A percentile compares a stretch with the other conserved stretches of the same genome.
Conservation (phyloP, 306 rosid species). For the Inga oerstediana region DNA sequence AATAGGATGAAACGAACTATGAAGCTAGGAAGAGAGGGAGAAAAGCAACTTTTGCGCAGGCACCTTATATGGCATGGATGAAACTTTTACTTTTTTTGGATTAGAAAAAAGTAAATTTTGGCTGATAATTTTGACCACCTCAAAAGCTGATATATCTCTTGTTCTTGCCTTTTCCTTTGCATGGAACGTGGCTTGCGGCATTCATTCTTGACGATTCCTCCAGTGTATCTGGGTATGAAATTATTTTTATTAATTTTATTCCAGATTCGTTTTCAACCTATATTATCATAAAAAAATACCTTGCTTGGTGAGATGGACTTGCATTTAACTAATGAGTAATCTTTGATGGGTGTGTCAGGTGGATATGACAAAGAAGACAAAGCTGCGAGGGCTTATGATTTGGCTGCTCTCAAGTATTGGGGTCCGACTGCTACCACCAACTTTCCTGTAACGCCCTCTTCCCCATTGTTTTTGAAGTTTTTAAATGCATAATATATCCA, state of each 20-base stretch:
- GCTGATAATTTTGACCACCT: constrained; percentile 50
- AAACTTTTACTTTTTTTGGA: constrained; percentile 33
- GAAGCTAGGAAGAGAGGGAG: constrained; percentile 26
- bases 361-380: constrained; percentile 99
- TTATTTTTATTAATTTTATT: background rate
- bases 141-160: constrained; percentile 35
- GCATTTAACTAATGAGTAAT: background rate
- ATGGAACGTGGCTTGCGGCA: constrained; percentile 55
- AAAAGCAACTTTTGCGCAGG: constrained; percentile 37
- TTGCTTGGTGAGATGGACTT: background rate
- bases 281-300: background rate
- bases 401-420: constrained; percentile 99
- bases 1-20: background rate
- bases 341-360: constrained; percentile 54
- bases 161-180: constrained; percentile 53
- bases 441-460: constrained; percentile 69
- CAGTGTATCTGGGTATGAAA: constrained; percentile 93
- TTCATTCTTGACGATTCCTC: constrained; percentile 43
- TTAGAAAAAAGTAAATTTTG: constrained; percentile 33
- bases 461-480: constrained; percentile 21
- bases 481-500: background rate
- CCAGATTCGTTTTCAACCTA: background rate
- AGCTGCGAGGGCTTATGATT: constrained; percentile 98
- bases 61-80: constrained; percentile 33
- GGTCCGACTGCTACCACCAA: constrained; percentile 93